Conservation (phyloP, 2,329 filamentous ascomycete species). For the Verticillium nubilum region DNA sequence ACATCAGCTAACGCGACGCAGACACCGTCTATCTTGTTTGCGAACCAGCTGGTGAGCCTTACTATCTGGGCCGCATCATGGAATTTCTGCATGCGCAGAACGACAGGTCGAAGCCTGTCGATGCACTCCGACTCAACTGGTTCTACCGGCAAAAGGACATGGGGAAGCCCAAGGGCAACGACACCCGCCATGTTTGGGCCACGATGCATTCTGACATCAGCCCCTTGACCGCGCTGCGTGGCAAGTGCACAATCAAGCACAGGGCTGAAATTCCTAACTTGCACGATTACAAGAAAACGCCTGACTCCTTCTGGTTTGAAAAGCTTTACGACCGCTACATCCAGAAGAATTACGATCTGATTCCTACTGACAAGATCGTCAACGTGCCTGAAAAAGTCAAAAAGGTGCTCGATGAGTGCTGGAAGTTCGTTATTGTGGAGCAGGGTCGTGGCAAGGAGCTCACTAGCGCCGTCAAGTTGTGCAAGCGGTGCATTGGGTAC, state of each 20-base stretch:
- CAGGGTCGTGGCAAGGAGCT: slow-evolving; percentile 90
- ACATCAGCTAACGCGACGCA: slow-evolving; percentile 20
- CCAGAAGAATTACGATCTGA: slow-evolving; percentile 94
- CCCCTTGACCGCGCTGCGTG: slow-evolving; percentile 84
- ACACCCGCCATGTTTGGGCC: slow-evolving; percentile 86
- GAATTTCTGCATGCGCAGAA: slow-evolving; percentile 87
- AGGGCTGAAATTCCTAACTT: slow-evolving; percentile 78
- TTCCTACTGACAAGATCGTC: slow-evolving; percentile 86
- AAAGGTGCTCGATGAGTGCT: slow-evolving; percentile 89
- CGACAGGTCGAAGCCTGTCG: slow-evolving; percentile 66
- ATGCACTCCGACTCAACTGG: slow-evolving; percentile 93
- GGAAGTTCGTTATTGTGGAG: slow-evolving; percentile 95
- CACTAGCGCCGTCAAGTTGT: slow-evolving; percentile 91
- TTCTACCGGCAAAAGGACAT: slow-evolving; percentile 97
- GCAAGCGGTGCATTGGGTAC: slow-evolving; percentile 87
- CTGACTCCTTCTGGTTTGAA: slow-evolving; percentile 93
- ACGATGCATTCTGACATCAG: slow-evolving; percentile 99
- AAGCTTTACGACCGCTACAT: slow-evolving; percentile 98
- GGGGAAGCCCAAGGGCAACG: slow-evolving; percentile 73
- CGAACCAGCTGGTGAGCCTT: slow-evolving; percentile 95
- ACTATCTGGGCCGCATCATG: slow-evolving; percentile 97
- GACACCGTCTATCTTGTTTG: slow-evolving; percentile 91
- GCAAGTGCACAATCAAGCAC: slow-evolving; percentile 88
- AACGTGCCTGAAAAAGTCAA: slow-evolving; percentile 95
- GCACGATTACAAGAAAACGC: slow-evolving; percentile 76